Evolutionary conservation across 208 protist genomes (phyloP).

Genomic region (Endotrypanum monterogeii): DNA sequence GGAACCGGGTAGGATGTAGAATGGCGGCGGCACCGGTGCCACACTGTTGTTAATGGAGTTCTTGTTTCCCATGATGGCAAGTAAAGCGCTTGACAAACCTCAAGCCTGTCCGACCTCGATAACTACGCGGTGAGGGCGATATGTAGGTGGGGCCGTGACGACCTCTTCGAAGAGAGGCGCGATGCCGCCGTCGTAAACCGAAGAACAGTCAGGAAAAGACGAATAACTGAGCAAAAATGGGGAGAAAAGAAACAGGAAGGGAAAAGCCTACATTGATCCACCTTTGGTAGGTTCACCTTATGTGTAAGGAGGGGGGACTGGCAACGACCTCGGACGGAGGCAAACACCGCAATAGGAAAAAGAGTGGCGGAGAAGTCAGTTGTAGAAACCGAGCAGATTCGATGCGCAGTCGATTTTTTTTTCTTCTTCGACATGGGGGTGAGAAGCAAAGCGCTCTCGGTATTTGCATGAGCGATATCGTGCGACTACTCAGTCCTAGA

Average conservation of each 20-base stretch:
- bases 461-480: background rate
- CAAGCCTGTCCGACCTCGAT: background rate
- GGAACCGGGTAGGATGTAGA: constrained; percentile 19
- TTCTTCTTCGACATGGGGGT: too few species aligned
- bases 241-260: background rate
- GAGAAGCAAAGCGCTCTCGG: background rate
- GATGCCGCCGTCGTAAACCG: background rate
- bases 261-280: background rate
- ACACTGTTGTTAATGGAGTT: constrained; percentile 4
- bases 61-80: constrained; percentile 22
- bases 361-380: too few species aligned
- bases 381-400: too few species aligned
- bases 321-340: too few species aligned
- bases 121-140: background rate
- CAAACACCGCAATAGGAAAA: too few species aligned
- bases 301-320: background rate
- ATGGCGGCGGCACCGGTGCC: constrained; percentile 9
- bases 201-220: background rate
- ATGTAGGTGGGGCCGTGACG: background rate
- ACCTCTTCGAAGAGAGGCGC: background rate
- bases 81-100: background rate
- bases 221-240: background rate
- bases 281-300: background rate
- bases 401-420: too few species aligned
- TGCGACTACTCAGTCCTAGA: constrained; percentile 1